Percentiles rank a stretch among this genome's conserved stretches.
Evolutionary conservation across 2,329 filamentous ascomycete species (phyloP).

Genomic region (Sporothrix dimorphospora): DNA sequence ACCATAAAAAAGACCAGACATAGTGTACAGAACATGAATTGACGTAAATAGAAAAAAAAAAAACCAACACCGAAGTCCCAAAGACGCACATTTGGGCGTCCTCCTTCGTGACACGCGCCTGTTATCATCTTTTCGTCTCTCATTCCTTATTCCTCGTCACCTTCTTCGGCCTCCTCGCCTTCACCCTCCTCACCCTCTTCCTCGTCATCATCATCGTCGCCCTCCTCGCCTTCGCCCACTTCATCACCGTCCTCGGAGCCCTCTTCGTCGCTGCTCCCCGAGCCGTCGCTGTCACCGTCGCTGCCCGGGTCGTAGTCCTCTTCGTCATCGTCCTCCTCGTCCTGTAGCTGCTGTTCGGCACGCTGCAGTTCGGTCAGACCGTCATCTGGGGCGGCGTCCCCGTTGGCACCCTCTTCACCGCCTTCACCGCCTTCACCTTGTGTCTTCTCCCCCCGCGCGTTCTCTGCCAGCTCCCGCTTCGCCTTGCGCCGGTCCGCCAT

Average conservation of each 20-base stretch:
- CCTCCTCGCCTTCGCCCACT: conserved; percentile 1
- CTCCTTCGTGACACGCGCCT: too few species aligned
- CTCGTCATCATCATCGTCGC: not conserved
- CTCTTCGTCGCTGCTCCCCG: conserved; percentile 54
- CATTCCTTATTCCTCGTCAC: conserved; percentile 10
- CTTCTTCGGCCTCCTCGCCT: not conserved
- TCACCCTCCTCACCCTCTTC: not conserved
- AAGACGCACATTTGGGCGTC: too few species aligned
- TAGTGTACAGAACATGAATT: not conserved
- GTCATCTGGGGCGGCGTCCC: conserved; percentile 42
- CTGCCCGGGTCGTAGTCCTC: conserved; percentile 68
- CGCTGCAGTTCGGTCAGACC: conserved; percentile 54
- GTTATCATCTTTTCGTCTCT: not conserved
- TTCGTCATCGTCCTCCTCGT: conserved; percentile 66
- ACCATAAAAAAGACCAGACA: not conserved
- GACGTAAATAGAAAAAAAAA: not conserved
- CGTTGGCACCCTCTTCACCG: conserved; percentile 44
- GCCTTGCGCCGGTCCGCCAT: conserved; percentile 70
- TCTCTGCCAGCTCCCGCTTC: conserved; percentile 64
- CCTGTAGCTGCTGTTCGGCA: conserved; percentile 56
- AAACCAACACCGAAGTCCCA: not conserved
- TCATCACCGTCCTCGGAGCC: conserved; percentile 35
- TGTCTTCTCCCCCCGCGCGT: conserved; percentile 52
- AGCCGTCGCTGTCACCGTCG: conserved; percentile 62
- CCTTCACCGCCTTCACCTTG: not conserved